Evolutionary conservation across 306 rosid genomes (phyloP).

Genomic region (Pterocarpus santalinus): DNA sequence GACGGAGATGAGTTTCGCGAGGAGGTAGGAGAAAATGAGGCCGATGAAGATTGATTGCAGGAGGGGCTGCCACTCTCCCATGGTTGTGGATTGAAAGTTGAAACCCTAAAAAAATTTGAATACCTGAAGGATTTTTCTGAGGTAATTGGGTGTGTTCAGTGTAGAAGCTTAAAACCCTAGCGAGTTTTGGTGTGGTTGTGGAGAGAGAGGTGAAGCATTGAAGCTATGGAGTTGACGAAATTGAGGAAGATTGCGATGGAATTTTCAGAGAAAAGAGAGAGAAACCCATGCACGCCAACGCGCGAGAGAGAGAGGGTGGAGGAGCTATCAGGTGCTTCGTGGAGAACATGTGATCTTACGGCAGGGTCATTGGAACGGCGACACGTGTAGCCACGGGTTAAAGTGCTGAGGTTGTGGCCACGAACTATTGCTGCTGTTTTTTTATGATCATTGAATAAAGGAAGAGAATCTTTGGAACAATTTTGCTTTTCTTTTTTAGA

Average conservation of each 20-base stretch:
- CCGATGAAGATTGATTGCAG: slow-evolving; percentile 83
- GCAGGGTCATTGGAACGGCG: neutral
- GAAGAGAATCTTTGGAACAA: neutral
- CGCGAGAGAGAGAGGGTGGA: slow-evolving; percentile 16
- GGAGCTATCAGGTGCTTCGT: slow-evolving; percentile 35
- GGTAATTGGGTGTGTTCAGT: neutral
- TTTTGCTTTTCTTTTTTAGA: slow-evolving; percentile 5
- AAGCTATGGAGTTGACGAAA: slow-evolving; percentile 25
- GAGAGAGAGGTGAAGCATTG: slow-evolving; percentile 1
- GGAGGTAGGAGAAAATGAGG: slow-evolving; percentile 90
- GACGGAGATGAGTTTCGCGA: slow-evolving; percentile 93
- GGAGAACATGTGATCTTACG: neutral
- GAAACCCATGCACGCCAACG: slow-evolving; percentile 36
- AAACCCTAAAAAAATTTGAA: slow-evolving; percentile 47
- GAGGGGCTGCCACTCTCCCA: slow-evolving; percentile 89
- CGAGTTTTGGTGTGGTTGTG: neutral
- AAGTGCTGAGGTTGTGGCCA: neutral
- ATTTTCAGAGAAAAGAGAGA: neutral
- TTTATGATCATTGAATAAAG: neutral
- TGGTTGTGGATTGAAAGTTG: slow-evolving; percentile 30
- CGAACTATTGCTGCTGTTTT: neutral
- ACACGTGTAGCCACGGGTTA: slow-evolving; percentile 28
- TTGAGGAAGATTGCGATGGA: slow-evolving; percentile 41
- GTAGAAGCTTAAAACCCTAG: slow-evolving; percentile 51
- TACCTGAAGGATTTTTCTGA: neutral